These are phyloP conservation scores for Neurospora intermedia DNA, from an alignment of 495 filamentous ascomycete genomes.

Conservation along the genomic window DNA sequence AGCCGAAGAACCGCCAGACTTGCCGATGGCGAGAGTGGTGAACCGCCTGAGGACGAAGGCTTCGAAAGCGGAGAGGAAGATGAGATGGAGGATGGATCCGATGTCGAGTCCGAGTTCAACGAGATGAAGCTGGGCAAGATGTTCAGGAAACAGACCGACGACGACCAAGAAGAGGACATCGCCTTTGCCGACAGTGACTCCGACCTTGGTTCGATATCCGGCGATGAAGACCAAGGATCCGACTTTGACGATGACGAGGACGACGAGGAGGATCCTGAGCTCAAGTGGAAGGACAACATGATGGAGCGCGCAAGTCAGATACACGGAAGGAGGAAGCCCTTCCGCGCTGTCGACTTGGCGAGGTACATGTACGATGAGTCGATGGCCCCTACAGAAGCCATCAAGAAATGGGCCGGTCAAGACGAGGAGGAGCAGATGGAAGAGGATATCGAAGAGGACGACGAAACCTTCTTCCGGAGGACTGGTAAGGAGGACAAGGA, in stretches of 20 bases:
- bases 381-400: constrained; percentile 61
- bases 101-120: constrained; percentile 44
- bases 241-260: constrained; percentile 42
- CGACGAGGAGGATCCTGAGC: constrained; percentile 56
- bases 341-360: constrained; percentile 68
- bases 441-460: constrained; percentile 48
- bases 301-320: constrained; percentile 60
- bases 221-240: constrained; percentile 47
- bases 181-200: constrained; percentile 96
- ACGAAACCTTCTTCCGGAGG: constrained; percentile 77
- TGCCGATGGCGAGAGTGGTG: constrained; percentile 48
- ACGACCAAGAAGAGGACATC: constrained; percentile 46
- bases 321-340: constrained; percentile 56
- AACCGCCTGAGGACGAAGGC: constrained; percentile 45
- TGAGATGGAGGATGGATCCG: constrained; percentile 35
- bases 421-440: constrained; percentile 44
- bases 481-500: constrained; percentile 52
- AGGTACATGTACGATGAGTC: constrained; percentile 81
- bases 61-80: constrained; percentile 50
- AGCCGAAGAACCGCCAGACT: constrained; percentile 54
- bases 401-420: constrained; percentile 70
- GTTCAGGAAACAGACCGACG: constrained; percentile 35
- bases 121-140: constrained; percentile 45
- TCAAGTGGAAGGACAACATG: constrained; percentile 82
- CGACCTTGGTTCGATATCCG: constrained; percentile 85